Percentiles rank a stretch among this genome's conserved stretches.
Conservation (phyloP, 305 asterid species). For the Plantago rigida region DNA sequence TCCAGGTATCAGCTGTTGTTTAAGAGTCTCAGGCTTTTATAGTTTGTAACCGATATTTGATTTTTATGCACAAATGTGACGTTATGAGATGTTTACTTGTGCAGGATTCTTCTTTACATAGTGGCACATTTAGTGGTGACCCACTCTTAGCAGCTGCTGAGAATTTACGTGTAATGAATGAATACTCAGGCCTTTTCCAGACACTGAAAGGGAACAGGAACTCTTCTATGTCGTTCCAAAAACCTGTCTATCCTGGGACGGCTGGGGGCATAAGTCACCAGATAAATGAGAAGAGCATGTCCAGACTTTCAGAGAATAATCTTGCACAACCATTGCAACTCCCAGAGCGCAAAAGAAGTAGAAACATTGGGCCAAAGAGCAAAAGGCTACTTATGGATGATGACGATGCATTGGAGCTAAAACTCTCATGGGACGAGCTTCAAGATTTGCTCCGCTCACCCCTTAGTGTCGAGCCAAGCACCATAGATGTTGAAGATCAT, state of each 20-base stretch:
- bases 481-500: conserved; percentile 56
- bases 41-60: not conserved
- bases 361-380: conserved; percentile 80
- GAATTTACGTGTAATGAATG: conserved; percentile 47
- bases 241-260: conserved; percentile 32
- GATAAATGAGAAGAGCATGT: conserved; percentile 33
- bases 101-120: conserved; percentile 57
- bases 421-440: conserved; percentile 84
- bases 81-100: conserved; percentile 22
- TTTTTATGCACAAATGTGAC: conserved; percentile 10
- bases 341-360: conserved; percentile 64
- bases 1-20: conserved; percentile 44
- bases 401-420: conserved; percentile 74
- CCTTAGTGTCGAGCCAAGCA: conserved; percentile 53
- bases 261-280: conserved; percentile 35
- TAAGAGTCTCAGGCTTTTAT: conserved; percentile 2
- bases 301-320: conserved; percentile 40
- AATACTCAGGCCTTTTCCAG: conserved; percentile 62
- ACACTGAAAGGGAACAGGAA: conserved; percentile 56
- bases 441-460: conserved; percentile 90
- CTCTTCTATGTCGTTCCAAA: conserved; percentile 41
- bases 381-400: conserved; percentile 70
- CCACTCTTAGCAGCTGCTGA: conserved; percentile 50
- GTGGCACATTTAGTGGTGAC: conserved; percentile 48
- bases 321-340: conserved; percentile 34